phyloP scores from a whole-genome alignment of 108 stramenopile genomes.

The Bacterosira constricta region DNA sequence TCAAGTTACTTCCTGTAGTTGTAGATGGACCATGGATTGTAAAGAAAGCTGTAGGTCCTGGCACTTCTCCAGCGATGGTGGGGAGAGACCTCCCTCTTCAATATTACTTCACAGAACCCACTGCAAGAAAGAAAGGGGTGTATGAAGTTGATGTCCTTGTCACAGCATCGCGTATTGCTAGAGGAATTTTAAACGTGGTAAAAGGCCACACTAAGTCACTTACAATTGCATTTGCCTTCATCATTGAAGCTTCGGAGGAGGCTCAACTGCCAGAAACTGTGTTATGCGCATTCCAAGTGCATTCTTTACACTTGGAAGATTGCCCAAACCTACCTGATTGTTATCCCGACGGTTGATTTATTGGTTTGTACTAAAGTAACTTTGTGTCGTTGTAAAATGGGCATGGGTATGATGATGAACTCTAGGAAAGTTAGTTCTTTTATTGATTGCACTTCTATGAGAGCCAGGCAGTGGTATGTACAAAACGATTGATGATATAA shows the following conservation, averaged over 20 bases:
- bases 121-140: conserved; percentile 57
- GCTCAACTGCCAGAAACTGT: conserved; percentile 87
- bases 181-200: conserved; percentile 89
- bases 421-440: too few relatives aligned
- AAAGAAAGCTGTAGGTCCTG: conserved; percentile 85
- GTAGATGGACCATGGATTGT: conserved; percentile 94
- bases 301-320: conserved; percentile 78
- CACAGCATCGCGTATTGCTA: conserved; percentile 80
- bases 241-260: conserved; percentile 83
- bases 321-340: conserved; percentile 75
- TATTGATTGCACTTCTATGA: too few relatives aligned
- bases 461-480: too few relatives aligned
- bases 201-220: conserved; percentile 82
- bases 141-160: conserved; percentile 91
- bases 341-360: conserved; percentile 28
- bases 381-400: too few relatives aligned
- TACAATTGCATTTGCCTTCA: conserved; percentile 87
- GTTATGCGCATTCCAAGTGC: conserved; percentile 78
- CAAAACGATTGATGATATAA: too few relatives aligned
- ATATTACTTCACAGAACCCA: conserved; percentile 76
- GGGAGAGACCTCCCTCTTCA: conserved; percentile 89
- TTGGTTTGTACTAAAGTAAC: too few relatives aligned
- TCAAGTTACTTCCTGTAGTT: conserved; percentile 88
- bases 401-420: too few relatives aligned
- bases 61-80: conserved; percentile 83